Evolutionary conservation across 2,329 filamentous ascomycete species (phyloP).

Genomic region (Ophiosphaerella herpotricha): DNA sequence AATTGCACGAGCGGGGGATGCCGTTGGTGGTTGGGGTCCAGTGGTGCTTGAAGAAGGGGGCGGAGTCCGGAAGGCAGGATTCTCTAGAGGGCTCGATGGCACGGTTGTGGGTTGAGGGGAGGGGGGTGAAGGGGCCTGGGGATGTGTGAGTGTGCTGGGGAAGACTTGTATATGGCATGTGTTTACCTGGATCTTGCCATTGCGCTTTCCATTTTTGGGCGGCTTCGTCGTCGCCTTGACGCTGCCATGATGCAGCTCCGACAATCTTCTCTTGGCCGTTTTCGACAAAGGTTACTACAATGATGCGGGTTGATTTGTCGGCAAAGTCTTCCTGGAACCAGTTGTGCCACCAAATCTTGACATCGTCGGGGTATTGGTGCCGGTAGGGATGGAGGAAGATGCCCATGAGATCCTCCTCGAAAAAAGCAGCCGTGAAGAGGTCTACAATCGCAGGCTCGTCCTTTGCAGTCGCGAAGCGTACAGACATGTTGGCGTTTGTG

Average conservation of each 20-base stretch:
- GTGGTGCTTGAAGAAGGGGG: conserved; percentile 21
- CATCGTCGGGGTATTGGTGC: conserved; percentile 27
- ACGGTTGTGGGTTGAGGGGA: conserved; percentile 19
- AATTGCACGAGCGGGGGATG: conserved; percentile 37
- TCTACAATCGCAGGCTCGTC: conserved; percentile 25
- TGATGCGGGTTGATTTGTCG: conserved; percentile 10
- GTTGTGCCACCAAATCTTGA: conserved; percentile 29
- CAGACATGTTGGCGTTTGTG: conserved; percentile 10
- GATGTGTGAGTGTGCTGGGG: too few species aligned
- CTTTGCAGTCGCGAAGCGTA: conserved; percentile 19
- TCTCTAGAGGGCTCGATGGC: conserved; percentile 24
- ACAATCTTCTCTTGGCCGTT: conserved; percentile 17
- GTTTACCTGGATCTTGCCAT: conserved; percentile 12
- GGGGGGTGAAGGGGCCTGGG: conserved; percentile 7
- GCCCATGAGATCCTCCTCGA: conserved; percentile 37
- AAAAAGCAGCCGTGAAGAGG: conserved; percentile 31
- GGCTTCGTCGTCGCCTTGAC: conserved; percentile 24
- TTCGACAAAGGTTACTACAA: conserved; percentile 15
- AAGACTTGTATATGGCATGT: too few species aligned
- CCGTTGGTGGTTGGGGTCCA: conserved; percentile 10
- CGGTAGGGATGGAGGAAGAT: conserved; percentile 33
- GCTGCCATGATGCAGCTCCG: conserved; percentile 26
- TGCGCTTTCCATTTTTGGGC: conserved; percentile 13
- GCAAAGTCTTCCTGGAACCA: conserved; percentile 18
- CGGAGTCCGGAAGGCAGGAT: conserved; percentile 14